Conservation (phyloP, 2,329 filamentous ascomycete genomes). For the Colletotrichum sp. region DNA sequence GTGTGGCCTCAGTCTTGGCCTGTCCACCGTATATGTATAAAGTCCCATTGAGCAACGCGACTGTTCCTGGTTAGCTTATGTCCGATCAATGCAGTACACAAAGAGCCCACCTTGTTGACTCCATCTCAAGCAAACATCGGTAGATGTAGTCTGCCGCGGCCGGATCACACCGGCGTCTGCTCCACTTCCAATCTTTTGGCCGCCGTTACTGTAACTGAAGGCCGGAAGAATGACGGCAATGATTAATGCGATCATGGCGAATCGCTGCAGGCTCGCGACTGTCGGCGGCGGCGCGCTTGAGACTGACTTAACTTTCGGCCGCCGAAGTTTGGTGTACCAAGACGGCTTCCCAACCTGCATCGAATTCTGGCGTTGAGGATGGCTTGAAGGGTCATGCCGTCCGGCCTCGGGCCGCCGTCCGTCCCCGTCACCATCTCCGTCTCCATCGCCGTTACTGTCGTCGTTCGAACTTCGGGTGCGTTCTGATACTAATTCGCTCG, state of each 20-base stretch:
- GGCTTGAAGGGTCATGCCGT: not conserved
- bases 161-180: conserved; percentile 53
- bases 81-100: no score
- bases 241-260: conserved; percentile 54
- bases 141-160: conserved; percentile 27
- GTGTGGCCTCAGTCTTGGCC: conserved; percentile 60
- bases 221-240: conserved; percentile 56
- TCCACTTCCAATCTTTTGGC: conserved; percentile 42
- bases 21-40: conserved; percentile 79
- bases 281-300: conserved; percentile 48
- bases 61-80: conserved; percentile 34
- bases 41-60: conserved; percentile 74
- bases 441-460: conserved; percentile 17
- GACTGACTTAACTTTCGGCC: conserved; percentile 48
- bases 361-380: conserved; percentile 26
- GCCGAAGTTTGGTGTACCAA: conserved; percentile 51
- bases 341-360: conserved; percentile 17
- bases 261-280: conserved; percentile 45
- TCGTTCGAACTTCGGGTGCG: conserved; percentile 9
- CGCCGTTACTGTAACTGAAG: conserved; percentile 47
- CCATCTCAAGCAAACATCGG: conserved; percentile 68
- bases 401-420: conserved; percentile 19
- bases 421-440: conserved; percentile 25
- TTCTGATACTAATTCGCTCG: conserved; percentile 25
- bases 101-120: conserved; percentile 61